Base-by-base conservation (phyloP, 2,329 filamentous ascomycete species). In the Mollisia scopiformis region DNA sequence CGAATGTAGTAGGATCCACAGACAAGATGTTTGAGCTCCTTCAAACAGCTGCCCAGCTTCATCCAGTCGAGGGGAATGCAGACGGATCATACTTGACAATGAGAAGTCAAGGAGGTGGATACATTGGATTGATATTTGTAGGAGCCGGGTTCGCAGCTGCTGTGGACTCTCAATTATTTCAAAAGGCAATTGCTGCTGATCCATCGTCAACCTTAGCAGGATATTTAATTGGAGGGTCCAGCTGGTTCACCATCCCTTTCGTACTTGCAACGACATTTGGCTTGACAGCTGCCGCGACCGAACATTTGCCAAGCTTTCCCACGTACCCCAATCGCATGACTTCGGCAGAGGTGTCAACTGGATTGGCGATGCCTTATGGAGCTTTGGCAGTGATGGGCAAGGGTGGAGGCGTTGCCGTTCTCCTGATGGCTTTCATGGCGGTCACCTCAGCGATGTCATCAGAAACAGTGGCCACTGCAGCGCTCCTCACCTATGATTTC, bases 401-500 rank as follows among this genome's bases (percentile, higher is more conserved):
- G 6, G 68, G 68, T 25, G 69, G 69, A 4, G 69, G 66, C 6
- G 63, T 69, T 2, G 62, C 52, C 73, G 1, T 76, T 81, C 47
- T 83, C n/a, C 73, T 83, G 1, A 70, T 82, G 8, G 70, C 81
- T 1, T 82, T 82, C 71, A 82, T 82, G 80, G 79, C 80, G 1
- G 67, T 82, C 25, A 82, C 80, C 0, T 79, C 76, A 51, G 81
- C 79, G 0, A 74, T 80, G 0, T 80, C 78, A 0, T 79, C 80
- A 0, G 78, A 76, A 6, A 78, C 14, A 82, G 43, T 83, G 43
- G 80, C 80, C 0, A 79, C 80, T 21, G 78, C 89, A 1, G 92
- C 88, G n/a, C 94, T 96, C 74, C 85, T 87, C 75, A 94, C 91
- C 0, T 95, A 93, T 72, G 92, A 95, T 70, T 81, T 93, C 82